Evolutionary conservation across 768 basidiomycete species (phyloP).

Genomic region (Imleria badia): DNA sequence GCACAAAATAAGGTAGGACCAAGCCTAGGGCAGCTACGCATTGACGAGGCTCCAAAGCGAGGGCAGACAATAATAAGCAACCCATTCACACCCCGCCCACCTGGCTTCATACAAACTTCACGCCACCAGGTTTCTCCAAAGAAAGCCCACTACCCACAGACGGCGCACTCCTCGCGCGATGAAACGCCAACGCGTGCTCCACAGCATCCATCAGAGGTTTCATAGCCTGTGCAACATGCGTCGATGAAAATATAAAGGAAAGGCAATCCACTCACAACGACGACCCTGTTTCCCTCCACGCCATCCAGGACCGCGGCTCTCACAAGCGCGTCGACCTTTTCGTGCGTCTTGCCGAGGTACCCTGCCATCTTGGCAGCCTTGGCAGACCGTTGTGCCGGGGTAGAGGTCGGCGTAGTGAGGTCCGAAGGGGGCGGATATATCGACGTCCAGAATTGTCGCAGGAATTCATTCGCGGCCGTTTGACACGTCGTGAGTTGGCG

Average conservation of each 20-base stretch:
- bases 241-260: too few species aligned
- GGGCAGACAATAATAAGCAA: neutral
- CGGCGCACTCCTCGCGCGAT: conserved; percentile 39
- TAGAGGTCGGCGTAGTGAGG: conserved; percentile 47
- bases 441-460: conserved; percentile 93
- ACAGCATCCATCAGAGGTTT: conserved; percentile 72
- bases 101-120: conserved; percentile 12
- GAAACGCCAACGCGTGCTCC: conserved; percentile 66
- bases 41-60: neutral
- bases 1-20: neutral
- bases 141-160: conserved; percentile 5
- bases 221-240: conserved; percentile 54
- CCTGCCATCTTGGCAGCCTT: conserved; percentile 88
- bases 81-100: neutral
- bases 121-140: conserved; percentile 1
- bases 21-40: neutral
- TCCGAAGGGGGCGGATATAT: conserved; percentile 75
- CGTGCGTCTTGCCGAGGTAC: conserved; percentile 75
- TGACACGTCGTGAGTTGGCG: conserved; percentile 87
- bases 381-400: conserved; percentile 66
- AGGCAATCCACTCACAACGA: conserved; percentile 52
- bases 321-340: conserved; percentile 81
- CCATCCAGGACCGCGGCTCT: conserved; percentile 57
- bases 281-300: conserved; percentile 59
- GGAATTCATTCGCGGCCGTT: conserved; percentile 91